Conservation (phyloP, 1,139 yeast genomes). For the Geotrichum klebahnii region DNA sequence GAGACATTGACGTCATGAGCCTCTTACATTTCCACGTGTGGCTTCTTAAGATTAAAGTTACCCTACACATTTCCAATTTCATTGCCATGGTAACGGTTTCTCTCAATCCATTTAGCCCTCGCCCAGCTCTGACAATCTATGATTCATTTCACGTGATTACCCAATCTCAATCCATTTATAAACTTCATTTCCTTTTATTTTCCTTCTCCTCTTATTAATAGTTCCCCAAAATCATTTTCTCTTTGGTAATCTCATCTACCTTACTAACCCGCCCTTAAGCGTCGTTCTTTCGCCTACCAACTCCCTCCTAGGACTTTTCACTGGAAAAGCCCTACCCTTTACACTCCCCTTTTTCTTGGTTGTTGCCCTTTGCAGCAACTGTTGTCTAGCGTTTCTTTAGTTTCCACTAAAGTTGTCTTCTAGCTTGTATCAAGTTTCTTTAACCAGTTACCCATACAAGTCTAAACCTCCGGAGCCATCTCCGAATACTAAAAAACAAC, state of each 20-base stretch:
- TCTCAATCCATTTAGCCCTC: neutral
- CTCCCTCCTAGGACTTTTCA: neutral
- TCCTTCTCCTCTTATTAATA: too few species aligned
- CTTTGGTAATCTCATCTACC: too few species aligned
- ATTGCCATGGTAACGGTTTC: too few species aligned
- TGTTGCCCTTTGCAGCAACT: conserved; percentile 2
- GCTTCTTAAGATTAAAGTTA: neutral
- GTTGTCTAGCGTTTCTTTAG: neutral
- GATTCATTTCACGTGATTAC: neutral
- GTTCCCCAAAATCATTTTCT: too few species aligned
- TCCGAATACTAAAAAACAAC: too few species aligned
- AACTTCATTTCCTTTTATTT: neutral
- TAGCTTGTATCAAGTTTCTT: neutral
- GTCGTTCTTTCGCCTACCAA: neutral
- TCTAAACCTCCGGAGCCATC: too few species aligned
- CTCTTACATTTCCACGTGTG: too few species aligned
- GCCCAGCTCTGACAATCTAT: neutral
- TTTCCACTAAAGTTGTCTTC: conserved; percentile 1
- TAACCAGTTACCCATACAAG: neutral
- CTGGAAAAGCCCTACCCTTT: neutral
- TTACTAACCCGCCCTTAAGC: neutral
- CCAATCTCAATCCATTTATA: neutral
- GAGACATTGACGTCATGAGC: too few species aligned
- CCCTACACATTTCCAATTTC: too few species aligned
- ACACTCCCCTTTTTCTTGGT: neutral